Evolutionary conservation across 78 protist species (phyloP), one percentile per base, ranked within the genome.

Genomic region (Speleostelium caveatum): DNA sequence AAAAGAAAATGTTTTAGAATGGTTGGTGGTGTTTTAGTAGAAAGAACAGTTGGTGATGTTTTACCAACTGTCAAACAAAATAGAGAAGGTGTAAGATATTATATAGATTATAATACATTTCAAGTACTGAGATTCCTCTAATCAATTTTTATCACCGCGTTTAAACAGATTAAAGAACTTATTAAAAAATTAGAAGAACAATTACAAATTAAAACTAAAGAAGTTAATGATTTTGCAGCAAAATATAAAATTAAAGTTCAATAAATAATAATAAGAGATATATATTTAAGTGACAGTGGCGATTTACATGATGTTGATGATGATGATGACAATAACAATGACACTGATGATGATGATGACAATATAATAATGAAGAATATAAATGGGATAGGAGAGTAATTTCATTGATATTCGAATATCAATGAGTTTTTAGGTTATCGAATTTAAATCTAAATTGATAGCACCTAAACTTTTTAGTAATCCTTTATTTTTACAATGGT

Each of bases 21-120:
- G 83, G 69, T 87, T 45, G 93, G 93, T 35, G 93, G 93, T 74
- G 93, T 87, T 65, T 72, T 87, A 28, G 86, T 75, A 2, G 86
- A 87, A 59, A 87, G 93, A 72, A 87, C 93, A 12, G 93, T 87
- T 24, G 93, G 77, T 33, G 93, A 87, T 30, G 93, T 87, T 26
- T 60, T 87, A 45, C 93, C 93, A 26, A 60, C 38, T 28, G 75
- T 87, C 35, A 63, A 42, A 53, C 76, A 73, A 69, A 87, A 63
- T 45, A 72, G 80, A 71, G 93, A 87, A 49, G 93, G 86, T 35
- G 93, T 87, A 77, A 58, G 75, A 72, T 45, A 33, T 58, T 58
- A 3, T 58, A n/a, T n/a, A n/a, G 12, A 56, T 36, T 63, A 16
- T 21, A 12, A 28, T 65, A 28, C 0, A 65, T 65, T 65, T 35